Evolutionary conservation across 1,139 yeast genomes (phyloP).

Genomic region (Scheffersomyces illinoinensis): DNA sequence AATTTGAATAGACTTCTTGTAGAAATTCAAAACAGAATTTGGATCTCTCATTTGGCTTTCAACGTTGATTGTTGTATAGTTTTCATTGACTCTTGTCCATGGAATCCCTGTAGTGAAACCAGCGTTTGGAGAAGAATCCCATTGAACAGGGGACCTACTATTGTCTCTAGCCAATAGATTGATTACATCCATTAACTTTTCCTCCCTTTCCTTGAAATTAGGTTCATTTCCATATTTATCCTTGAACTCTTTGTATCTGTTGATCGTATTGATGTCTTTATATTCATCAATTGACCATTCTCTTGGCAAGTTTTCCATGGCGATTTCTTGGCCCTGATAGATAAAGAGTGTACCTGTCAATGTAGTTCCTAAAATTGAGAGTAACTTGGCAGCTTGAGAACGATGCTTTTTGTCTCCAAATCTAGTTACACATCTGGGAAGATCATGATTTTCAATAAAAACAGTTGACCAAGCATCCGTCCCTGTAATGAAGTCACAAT

Average conservation of each 20-base stretch:
- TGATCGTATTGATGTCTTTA: conserved; percentile 49
- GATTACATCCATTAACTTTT: conserved; percentile 31
- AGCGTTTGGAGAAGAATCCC: conserved; percentile 46
- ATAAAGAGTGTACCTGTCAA: conserved; percentile 58
- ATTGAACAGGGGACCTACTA: conserved; percentile 61
- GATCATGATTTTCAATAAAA: conserved; percentile 61
- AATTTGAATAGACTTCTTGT: conserved; percentile 39
- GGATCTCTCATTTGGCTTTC: conserved; percentile 48
- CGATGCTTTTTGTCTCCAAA: conserved; percentile 46
- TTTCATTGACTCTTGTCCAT: conserved; percentile 57
- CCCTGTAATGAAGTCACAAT: conserved; percentile 41
- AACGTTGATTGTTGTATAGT: conserved; percentile 51
- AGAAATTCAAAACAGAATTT: conserved; percentile 47
- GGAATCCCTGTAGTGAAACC: conserved; percentile 55
- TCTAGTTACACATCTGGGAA: conserved; percentile 53
- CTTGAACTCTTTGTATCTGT: conserved; percentile 39
- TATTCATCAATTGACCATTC: conserved; percentile 52
- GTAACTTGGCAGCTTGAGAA: conserved; percentile 45
- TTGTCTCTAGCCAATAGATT: conserved; percentile 51
- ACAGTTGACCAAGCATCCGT: conserved; percentile 60
- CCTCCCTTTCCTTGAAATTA: conserved; percentile 26
- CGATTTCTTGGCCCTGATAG: conserved; percentile 65
- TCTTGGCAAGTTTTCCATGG: conserved; percentile 50
- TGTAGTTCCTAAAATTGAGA: conserved; percentile 46
- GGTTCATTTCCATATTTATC: conserved; percentile 31